phyloP scores from a whole-genome alignment of 1,139 yeast genomes.

The Candida sanyaensis region DNA sequence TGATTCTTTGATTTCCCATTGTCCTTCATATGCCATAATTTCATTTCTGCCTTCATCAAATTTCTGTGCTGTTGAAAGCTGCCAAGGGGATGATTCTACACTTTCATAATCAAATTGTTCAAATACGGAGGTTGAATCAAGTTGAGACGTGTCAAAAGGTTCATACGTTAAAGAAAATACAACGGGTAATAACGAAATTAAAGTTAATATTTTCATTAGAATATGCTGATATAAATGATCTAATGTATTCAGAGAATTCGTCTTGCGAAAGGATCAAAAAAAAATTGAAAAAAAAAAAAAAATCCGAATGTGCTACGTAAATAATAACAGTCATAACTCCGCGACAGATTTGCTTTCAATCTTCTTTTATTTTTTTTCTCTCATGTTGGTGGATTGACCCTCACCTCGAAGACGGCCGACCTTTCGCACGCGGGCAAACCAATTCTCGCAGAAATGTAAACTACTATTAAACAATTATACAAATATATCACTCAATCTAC shows the following conservation, averaged over 20 bases:
- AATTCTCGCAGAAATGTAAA: neutral
- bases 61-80: constrained; percentile 58
- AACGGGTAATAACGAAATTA: neutral
- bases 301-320: neutral
- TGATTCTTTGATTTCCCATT: constrained; percentile 66
- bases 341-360: too few species aligned
- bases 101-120: constrained; percentile 62
- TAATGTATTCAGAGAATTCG: too few species aligned
- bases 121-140: constrained; percentile 50
- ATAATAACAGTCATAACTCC: too few species aligned
- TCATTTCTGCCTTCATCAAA: constrained; percentile 35
- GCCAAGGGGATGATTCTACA: constrained; percentile 58
- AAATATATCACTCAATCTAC: neutral
- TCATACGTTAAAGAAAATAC: constrained; percentile 17
- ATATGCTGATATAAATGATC: neutral
- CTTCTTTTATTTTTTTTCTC: too few species aligned
- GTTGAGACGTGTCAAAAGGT: constrained; percentile 30
- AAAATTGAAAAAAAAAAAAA: neutral
- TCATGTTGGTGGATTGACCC: too few species aligned
- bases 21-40: constrained; percentile 58
- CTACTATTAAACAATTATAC: neutral
- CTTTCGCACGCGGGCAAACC: too few species aligned
- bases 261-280: neutral
- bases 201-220: neutral
- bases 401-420: too few species aligned